phyloP scores from a whole-genome alignment of 2,329 filamentous ascomycete species.

The Colletotrichum musicola region DNA sequence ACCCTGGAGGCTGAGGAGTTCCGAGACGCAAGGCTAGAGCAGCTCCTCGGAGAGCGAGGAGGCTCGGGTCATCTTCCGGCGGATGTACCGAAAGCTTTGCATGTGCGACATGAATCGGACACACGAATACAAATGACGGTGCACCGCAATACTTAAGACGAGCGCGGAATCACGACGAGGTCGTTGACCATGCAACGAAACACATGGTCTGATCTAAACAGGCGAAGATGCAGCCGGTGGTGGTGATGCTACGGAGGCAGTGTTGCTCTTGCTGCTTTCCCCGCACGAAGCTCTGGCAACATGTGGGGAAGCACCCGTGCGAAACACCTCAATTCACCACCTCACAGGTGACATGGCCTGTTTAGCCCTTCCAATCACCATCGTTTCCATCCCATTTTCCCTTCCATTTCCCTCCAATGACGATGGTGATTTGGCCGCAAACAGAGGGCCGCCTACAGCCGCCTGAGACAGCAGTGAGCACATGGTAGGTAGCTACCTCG shows the following conservation, averaged over 20 bases:
- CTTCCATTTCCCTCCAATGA: constrained; percentile 8
- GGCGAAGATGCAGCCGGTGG: not conserved
- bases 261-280: constrained; percentile 21
- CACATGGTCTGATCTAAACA: not conserved
- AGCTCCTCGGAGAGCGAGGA: not conserved
- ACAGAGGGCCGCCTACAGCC: constrained; percentile 9
- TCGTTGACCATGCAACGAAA: not conserved
- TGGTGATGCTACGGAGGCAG: constrained; percentile 2
- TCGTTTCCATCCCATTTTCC: not conserved
- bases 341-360: not conserved
- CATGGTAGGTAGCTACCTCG: not conserved
- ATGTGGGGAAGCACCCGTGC: constrained; percentile 26
- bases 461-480: constrained; percentile 17
- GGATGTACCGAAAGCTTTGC: not conserved
- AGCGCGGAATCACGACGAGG: not conserved
- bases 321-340: not conserved
- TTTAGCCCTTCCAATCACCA: constrained; percentile 37
- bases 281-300: constrained; percentile 37
- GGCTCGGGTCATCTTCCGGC: constrained; percentile 1
- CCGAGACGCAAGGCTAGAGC: not conserved
- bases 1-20: constrained; percentile 1
- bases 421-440: constrained; percentile 32
- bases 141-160: not conserved
- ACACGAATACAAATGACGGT: not conserved
- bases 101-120: not conserved